Evolutionary conservation across 176 grass and related monocot species (phyloP), one percentile per base, ranked within the genome.

Genomic region (Paspalum notatum): DNA sequence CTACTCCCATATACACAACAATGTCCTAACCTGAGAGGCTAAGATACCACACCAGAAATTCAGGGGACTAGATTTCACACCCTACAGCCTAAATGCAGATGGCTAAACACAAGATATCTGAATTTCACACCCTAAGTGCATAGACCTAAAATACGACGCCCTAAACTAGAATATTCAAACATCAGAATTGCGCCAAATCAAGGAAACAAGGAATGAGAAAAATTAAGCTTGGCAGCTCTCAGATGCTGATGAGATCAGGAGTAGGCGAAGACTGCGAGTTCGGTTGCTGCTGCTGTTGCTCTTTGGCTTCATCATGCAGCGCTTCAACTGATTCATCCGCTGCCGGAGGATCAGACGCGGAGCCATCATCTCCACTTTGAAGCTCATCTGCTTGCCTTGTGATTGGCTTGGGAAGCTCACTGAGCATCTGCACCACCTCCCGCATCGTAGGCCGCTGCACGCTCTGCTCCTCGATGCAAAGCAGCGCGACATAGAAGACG

Each of bases 391-490:
- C 88, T 39, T 85, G 61, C 12, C 85, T 82, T 0, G 12, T 5
- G 25, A 24, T 15, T n/a, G 63, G 65, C 66, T 86, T 91, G 2
- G 95, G 95, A 42, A 93, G 86, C 62, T 98, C 95, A 44, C 81
- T 81, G 15, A 98, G 81, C 66, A 98, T 98, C 76, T 98, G 95
- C 55, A 98, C 92, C 66, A 98, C 95, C 68, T 98, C 95, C 47
- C 95, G 71, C 95, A 95, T 98, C 5, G 92, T 98, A 7, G 95
- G 95, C 44, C 95, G 80, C 77, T 98, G 91, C 63, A 94, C 81
- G 44, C 95, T 98, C 82, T 94, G 95, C 80, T 98, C 95, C 86
- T 98, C 95, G 2, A 98, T 92, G 40, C 95, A 98, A 24, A 98
- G 81, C 78, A 98, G 85, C 0, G 92, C 88, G 7, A 98, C 88